Evolutionary conservation across 2,329 filamentous ascomycete species (phyloP).

Genomic region (Zasmidium cellare): DNA sequence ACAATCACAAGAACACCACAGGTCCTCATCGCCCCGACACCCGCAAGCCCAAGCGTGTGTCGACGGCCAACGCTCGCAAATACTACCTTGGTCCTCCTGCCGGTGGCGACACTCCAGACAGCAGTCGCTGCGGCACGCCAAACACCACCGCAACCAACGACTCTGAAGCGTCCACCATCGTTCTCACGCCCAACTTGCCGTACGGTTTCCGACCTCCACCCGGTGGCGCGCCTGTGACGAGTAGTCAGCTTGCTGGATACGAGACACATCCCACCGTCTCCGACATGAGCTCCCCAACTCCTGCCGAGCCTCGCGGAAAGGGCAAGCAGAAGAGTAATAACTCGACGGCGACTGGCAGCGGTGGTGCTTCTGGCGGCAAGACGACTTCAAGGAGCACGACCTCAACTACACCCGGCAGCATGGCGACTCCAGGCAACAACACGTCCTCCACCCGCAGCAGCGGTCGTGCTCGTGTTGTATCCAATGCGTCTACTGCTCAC

Average conservation of each 20-base stretch:
- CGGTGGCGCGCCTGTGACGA: background rate
- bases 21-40: background rate
- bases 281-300: background rate
- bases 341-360: background rate
- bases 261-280: slow-evolving; percentile 3
- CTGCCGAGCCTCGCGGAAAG: background rate
- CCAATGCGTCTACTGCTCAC: too few species aligned
- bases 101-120: background rate
- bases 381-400: background rate
- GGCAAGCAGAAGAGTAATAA: too few species aligned
- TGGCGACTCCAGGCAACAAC: too few species aligned
- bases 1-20: background rate
- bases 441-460: too few species aligned
- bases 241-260: background rate
- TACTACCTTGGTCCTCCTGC: slow-evolving; percentile 19
- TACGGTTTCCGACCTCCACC: background rate
- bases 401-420: too few species aligned
- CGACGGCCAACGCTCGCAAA: slow-evolving; percentile 23
- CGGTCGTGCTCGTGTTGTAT: too few species aligned
- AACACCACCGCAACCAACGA: background rate
- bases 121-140: background rate
- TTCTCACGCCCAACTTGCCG: slow-evolving; percentile 14
- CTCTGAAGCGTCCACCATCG: slow-evolving; percentile 15
- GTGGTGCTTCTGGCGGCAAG: background rate
- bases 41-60: slow-evolving; percentile 13